Evolutionary conservation across 805 yeast genomes (phyloP).

Genomic region (Myxozyma vanderwaltii): DNA sequence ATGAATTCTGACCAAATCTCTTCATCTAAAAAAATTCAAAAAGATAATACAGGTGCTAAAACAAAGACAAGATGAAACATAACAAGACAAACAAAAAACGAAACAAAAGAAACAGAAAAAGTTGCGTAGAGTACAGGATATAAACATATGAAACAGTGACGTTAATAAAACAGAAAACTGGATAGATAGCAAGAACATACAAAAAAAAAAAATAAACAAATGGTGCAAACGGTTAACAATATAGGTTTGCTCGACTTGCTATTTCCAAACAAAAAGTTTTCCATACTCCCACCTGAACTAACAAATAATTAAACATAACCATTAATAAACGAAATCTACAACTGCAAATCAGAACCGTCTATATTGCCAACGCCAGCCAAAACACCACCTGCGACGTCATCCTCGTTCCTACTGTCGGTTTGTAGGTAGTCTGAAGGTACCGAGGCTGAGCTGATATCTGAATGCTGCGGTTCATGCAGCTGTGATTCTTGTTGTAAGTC

Average conservation of each 20-base stretch:
- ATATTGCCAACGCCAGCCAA: slow-evolving; percentile 4
- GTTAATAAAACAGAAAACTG: neutral
- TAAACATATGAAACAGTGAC: neutral
- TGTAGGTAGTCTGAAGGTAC: slow-evolving; percentile 5
- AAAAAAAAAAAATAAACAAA: neutral
- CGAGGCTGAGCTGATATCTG: neutral
- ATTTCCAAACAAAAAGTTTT: neutral
- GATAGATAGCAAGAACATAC: neutral
- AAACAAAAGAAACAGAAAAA: neutral
- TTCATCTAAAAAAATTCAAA: neutral
- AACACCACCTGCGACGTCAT: neutral
- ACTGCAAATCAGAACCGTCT: slow-evolving; percentile 9
- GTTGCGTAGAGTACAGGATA: neutral
- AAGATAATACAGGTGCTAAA: neutral
- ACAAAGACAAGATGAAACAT: neutral
- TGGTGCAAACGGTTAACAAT: neutral
- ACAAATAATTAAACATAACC: neutral
- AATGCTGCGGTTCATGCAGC: neutral
- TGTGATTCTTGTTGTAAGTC: neutral
- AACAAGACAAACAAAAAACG: neutral
- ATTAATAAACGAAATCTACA: neutral
- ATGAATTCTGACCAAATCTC: neutral
- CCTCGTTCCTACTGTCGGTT: neutral
- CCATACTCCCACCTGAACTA: slow-evolving; percentile 14
- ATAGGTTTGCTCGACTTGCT: neutral